phyloP scores from a whole-genome alignment of 2,329 filamentous ascomycete genomes.

The Aplosporella prunicola region DNA sequence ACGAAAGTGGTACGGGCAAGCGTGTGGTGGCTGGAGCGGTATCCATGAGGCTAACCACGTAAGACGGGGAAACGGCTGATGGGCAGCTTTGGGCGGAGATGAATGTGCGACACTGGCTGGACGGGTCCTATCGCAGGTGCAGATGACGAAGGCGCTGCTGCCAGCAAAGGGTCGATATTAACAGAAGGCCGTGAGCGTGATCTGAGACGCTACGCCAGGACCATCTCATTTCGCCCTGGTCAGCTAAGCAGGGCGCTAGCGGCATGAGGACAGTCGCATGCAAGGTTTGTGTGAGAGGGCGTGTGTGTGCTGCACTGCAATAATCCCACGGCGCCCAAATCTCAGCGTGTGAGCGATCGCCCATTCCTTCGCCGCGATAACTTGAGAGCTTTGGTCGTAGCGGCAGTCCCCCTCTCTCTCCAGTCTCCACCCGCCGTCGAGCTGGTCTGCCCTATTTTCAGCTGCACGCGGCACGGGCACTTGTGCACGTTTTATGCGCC shows the following conservation, averaged over 20 bases:
- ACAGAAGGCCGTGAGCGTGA: too few relatives aligned
- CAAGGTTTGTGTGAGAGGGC: too few relatives aligned
- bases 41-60: too few relatives aligned
- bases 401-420: background rate
- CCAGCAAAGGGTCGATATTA: too few relatives aligned
- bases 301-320: too few relatives aligned
- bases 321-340: conserved; percentile 6
- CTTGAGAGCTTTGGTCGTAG: too few relatives aligned
- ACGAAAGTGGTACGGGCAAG: too few relatives aligned
- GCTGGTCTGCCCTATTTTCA: conserved; percentile 5
- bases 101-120: background rate
- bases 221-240: conserved; percentile 8
- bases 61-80: conserved; percentile 8
- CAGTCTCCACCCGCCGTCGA: background rate
- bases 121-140: background rate
- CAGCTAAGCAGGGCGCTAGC: background rate
- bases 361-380: too few relatives aligned
- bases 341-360: too few relatives aligned
- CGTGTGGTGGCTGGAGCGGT: too few relatives aligned
- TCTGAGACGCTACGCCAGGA: conserved; percentile 8
- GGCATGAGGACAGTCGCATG: background rate
- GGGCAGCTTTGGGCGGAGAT: conserved; percentile 2
- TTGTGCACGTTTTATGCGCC: conserved; percentile 10
- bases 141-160: too few relatives aligned
- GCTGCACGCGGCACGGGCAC: conserved; percentile 2